Base-by-base conservation (phyloP, 164 flowering plant genomes). In the Umbellularia californica region DNA sequence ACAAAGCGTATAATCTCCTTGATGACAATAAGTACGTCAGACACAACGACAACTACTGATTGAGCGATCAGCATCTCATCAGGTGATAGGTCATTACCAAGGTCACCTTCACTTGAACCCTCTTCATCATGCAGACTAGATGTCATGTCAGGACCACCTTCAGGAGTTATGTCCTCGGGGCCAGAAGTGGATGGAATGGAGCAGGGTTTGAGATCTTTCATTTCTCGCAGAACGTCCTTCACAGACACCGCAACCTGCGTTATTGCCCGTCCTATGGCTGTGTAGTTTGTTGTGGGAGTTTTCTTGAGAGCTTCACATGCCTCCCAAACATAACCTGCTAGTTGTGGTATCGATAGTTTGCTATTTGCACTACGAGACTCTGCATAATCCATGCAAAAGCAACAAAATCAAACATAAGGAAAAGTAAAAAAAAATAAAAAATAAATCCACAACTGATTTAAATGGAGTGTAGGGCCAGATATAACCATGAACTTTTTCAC, bases 141-240 rank as follows among this genome's bases (percentile, higher is more conserved):
- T 58, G 82, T 82, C 68, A 68, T 79, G 19, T 74, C 62, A 20
- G 68, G 28, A 58, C 82, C 73, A 68, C 58, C 78, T 12, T 77
- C 78, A 67, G 78, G 74, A 70, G 74, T 70, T 73, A 77, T 85
- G 50, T 82, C 84, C 1, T 69, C 62, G 9, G 70, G 72, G 19
- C 84, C 80, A 41, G 76, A 3, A 23, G 58, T 41, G 19, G 58
- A 13, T n/a, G 64, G 22, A 17, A 22, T 60, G 19, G 87, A 77
- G 66, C 73, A 87, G 41, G 88, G 93, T 79, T 89, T 89, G 70
- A 93, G 90, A 74, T 95, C 97, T 77, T 90, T 92, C 91, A 95
- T 83, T 82, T 95, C 97, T 14, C 97, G 89, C 66, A 95, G 89
- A 41, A 92, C 97, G 83, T 95, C 99, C 82, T 92, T 95, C 71